Evolutionary conservation across 176 grass and related monocot species (phyloP).

Genomic region (Avena atlantica): DNA sequence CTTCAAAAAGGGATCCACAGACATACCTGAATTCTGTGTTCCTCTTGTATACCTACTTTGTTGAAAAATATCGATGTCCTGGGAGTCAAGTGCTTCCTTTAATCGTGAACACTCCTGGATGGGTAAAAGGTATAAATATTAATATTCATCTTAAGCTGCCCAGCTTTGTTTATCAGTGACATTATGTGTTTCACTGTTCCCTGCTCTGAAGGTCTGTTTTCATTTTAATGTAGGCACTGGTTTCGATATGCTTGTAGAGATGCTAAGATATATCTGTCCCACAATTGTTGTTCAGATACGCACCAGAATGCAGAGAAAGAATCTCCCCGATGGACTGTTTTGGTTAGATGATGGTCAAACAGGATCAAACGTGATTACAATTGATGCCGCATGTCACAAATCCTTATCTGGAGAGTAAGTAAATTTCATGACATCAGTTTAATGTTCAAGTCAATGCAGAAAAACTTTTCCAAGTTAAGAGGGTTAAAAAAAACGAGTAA

Average conservation of each 20-base stretch:
- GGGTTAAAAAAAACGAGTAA: not conserved
- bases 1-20: constrained; percentile 91
- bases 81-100: constrained; percentile 52
- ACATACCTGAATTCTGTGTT: constrained; percentile 72
- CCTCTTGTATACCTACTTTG: constrained; percentile 73
- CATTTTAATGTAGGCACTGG: constrained; percentile 73
- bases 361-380: constrained; percentile 53
- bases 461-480: not conserved
- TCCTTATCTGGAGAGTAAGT: constrained; percentile 71
- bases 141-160: constrained; percentile 17
- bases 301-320: constrained; percentile 66
- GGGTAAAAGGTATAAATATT: constrained; percentile 84
- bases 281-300: constrained; percentile 77
- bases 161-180: not conserved
- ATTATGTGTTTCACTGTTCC: constrained; percentile 20
- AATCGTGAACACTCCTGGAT: constrained; percentile 78
- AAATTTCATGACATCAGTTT: constrained; percentile 1
- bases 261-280: constrained; percentile 84
- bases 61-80: constrained; percentile 48
- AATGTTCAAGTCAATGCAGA: constrained; percentile 4
- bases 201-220: constrained; percentile 37
- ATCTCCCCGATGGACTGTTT: constrained; percentile 89
- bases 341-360: constrained; percentile 61
- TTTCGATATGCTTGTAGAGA: constrained; percentile 93
- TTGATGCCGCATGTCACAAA: constrained; percentile 61